Evolutionary conservation across 2,329 filamentous ascomycete species (phyloP), one percentile per base, ranked within the genome.

Genomic region (Aspergillus fumigatiaffinis): DNA sequence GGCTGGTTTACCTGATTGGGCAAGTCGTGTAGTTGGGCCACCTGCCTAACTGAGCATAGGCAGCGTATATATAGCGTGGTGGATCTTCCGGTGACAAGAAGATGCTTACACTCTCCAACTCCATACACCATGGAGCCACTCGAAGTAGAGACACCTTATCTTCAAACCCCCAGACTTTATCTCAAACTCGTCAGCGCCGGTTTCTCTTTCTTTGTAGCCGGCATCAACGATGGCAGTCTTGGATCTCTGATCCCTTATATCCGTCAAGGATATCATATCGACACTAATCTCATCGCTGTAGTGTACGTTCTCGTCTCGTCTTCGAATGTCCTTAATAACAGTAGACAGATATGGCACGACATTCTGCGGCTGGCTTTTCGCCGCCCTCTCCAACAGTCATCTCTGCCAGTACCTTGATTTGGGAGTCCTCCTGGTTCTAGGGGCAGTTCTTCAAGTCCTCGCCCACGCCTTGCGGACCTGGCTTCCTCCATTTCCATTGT

Each of bases 161-260:
- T 0, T 2, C 32, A 17, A 35, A 17, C 6, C 5, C 12, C 12
- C 5, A 14, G 32, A 35, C 32, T 17, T 14, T 35, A 35, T 5
- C 32, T 35, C 12, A 35, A 35, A 35, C 32, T 35, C 32, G 14
- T 35, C 12, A 35, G 32, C 12, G 32, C 32, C 12, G 32, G 12
- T 14, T 35, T 35, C 32, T 35, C 32, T 6, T 35, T 35, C 32
- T 35, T 35, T 6, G 32, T 35, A 14, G 32, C 32, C 32, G 32
- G 32, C 32, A 17, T 35, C 32, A 35, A 35, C 12, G 32, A 35
- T 35, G 32, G 32, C 12, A 35, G 32, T 14, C 32, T 35, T 0
- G 86, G 86, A 2, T 79, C 86, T 1, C 61, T 89, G 14, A 80
- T 88, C 1, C 86, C 86, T 0, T 86, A 88, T 63, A 78, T 88